These are phyloP conservation scores for Pleoardoris graminearum DNA, from an alignment of 2,329 filamentous ascomycete genomes.

Conservation along the genomic window DNA sequence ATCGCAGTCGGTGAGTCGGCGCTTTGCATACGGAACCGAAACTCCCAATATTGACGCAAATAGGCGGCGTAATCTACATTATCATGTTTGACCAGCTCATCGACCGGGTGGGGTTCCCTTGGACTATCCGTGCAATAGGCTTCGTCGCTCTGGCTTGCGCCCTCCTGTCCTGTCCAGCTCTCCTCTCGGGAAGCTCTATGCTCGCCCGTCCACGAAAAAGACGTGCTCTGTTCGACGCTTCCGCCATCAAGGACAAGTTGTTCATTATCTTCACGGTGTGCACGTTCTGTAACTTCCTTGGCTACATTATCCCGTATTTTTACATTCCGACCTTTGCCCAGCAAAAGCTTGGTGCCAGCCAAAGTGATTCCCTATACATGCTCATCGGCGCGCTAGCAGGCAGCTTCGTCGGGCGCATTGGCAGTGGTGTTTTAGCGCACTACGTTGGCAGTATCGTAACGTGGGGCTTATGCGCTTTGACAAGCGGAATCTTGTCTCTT, in stretches of 20 bases:
- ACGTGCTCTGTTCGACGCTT: conserved; percentile 38
- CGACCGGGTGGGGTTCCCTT: conserved; percentile 36
- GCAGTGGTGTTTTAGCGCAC: conserved; percentile 36
- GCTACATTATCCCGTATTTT: conserved; percentile 45
- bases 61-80: conserved; percentile 44
- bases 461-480: conserved; percentile 37
- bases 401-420: conserved; percentile 42
- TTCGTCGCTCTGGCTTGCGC: conserved; percentile 39
- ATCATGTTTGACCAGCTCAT: conserved; percentile 41
- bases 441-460: conserved; percentile 38
- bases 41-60: conserved; percentile 9
- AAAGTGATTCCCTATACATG: conserved; percentile 38
- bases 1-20: conserved; percentile 41
- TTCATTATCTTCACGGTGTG: conserved; percentile 42
- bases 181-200: conserved; percentile 40
- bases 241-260: conserved; percentile 37
- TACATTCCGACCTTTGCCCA: conserved; percentile 43
- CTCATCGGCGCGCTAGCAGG: conserved; percentile 34
- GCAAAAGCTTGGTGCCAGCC: conserved; percentile 33
- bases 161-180: conserved; percentile 39
- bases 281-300: conserved; percentile 41
- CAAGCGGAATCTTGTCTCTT: conserved; percentile 34
- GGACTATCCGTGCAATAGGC: conserved; percentile 42
- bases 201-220: conserved; percentile 28
- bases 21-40: too few relatives aligned